These are phyloP conservation scores for Paspalum vaginatum DNA, from an alignment of 176 grass and related monocot species.

Conservation along the genomic window DNA sequence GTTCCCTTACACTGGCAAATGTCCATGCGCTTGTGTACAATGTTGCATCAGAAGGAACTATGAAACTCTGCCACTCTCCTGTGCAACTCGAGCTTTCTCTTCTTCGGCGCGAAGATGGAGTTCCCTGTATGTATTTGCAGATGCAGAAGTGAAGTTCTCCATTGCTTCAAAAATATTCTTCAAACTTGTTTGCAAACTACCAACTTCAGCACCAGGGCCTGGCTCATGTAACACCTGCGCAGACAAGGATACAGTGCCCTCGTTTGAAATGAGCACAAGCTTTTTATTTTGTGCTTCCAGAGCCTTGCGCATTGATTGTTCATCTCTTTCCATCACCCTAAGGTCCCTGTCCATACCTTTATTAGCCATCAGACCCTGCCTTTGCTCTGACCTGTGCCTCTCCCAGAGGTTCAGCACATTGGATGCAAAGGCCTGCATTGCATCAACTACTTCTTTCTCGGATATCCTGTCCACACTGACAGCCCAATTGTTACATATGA, in stretches of 20 bases:
- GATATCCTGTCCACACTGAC: conserved; percentile 59
- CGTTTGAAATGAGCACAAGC: conserved; percentile 61
- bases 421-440: conserved; percentile 66
- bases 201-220: conserved; percentile 35
- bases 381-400: conserved; percentile 64
- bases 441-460: conserved; percentile 65
- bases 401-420: conserved; percentile 70
- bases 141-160: conserved; percentile 64
- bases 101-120: conserved; percentile 61
- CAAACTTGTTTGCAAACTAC: conserved; percentile 67
- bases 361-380: conserved; percentile 83
- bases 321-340: conserved; percentile 81
- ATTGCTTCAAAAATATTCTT: conserved; percentile 80
- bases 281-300: conserved; percentile 78
- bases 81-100: conserved; percentile 67
- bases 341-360: conserved; percentile 67
- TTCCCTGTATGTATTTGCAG: conserved; percentile 66
- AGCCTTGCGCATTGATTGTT: conserved; percentile 75
- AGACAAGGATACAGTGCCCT: conserved; percentile 55
- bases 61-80: conserved; percentile 35
- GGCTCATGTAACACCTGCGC: conserved; percentile 49
- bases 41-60: background rate
- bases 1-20: conserved; percentile 13
- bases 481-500: conserved; percentile 88
- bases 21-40: conserved; percentile 18